These are phyloP conservation scores for Globisporangium uncinulatum DNA, from an alignment of 352 stramenopile species.

Conservation along the genomic window DNA sequence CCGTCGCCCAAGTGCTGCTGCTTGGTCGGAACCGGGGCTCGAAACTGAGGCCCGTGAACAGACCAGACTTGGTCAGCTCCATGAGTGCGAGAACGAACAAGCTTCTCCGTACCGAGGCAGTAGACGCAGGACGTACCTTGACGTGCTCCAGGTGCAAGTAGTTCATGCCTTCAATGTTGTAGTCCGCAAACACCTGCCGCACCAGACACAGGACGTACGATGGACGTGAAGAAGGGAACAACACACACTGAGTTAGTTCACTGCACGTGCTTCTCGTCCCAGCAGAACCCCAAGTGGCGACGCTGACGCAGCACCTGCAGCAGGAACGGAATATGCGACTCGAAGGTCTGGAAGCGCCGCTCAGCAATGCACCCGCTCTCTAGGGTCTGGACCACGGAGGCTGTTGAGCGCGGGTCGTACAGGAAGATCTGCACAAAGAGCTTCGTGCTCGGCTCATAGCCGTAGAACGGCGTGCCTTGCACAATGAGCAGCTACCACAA, in stretches of 20 bases:
- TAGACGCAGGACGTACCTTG: slow-evolving; percentile 30
- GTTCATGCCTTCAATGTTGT: slow-evolving; percentile 92
- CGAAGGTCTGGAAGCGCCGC: slow-evolving; percentile 79
- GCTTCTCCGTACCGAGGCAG: too few species aligned
- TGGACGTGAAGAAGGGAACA: slow-evolving; percentile 33
- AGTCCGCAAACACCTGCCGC: slow-evolving; percentile 84
- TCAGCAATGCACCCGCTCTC: slow-evolving; percentile 74
- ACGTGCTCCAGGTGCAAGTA: slow-evolving; percentile 61
- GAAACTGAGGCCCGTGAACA: slow-evolving; percentile 30
- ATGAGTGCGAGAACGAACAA: too few species aligned
- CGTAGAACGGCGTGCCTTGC: slow-evolving; percentile 86
- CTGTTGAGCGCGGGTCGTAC: slow-evolving; percentile 68
- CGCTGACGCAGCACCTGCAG: slow-evolving; percentile 43
- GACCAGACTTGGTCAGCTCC: background rate
- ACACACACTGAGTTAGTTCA: background rate
- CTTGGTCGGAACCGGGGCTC: slow-evolving; percentile 49
- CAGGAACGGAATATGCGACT: slow-evolving; percentile 87
- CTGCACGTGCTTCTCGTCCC: too few species aligned
- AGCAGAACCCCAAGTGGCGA: background rate
- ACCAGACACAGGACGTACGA: slow-evolving; percentile 44
- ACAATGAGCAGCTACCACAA: slow-evolving; percentile 74
- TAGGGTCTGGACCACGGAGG: slow-evolving; percentile 72
- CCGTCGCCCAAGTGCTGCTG: slow-evolving; percentile 41
- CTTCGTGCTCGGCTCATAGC: slow-evolving; percentile 64
- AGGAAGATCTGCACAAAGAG: slow-evolving; percentile 89